Base-by-base conservation (phyloP, 2,329 filamentous ascomycete species). In the Geoglossum cookeanum region DNA sequence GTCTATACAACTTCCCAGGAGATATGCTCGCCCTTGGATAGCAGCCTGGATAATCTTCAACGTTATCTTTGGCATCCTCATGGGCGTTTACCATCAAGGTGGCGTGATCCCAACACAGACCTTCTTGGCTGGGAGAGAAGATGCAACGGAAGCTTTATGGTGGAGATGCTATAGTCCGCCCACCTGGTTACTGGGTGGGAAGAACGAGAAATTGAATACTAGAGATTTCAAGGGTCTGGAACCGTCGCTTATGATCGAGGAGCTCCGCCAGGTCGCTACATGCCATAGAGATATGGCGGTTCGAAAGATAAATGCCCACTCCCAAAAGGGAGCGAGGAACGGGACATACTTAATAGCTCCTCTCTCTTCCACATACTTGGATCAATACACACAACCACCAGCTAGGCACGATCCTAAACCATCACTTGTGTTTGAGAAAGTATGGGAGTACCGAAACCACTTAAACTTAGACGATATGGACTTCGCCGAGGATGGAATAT, bases 151-250 rank as follows among this genome's bases (percentile, higher is more conserved):
- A 37, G 83, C 83, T 3, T 75, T 86, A 55, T 91, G 86, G 86
- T 91, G 86, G 86, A 90, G 89, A 68, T 90, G 86, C 0, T 90
- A 90, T 66, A 85, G 82, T 66, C 86, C 86, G 17, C 86, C 86
- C 0, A 83, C 84, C 39, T 91, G 86, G 85, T 75, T 91, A 22
- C 73, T 90, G 5, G 84, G 88, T 61, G 83, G 84, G 57, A 85
- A 85, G 68, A 88, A 85, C 61, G 78, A 82, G 62, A 75, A 85
- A 8, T 70, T 89, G n/a, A 75, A 71, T 33, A 90, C 85, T 1
- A 74, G 75, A 59, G 86, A 90, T 64, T 72, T 89, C 22, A 89
- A 88, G 80, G 83, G 85, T 3, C 77, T 86, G 70, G 73, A 78
- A 44, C 81, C 81, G 5, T 73, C 77, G 1, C 63, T 71, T 5